These are phyloP conservation scores for Silene vulgaris DNA, from an alignment of 179 eudicot species.

Conservation along the genomic window DNA sequence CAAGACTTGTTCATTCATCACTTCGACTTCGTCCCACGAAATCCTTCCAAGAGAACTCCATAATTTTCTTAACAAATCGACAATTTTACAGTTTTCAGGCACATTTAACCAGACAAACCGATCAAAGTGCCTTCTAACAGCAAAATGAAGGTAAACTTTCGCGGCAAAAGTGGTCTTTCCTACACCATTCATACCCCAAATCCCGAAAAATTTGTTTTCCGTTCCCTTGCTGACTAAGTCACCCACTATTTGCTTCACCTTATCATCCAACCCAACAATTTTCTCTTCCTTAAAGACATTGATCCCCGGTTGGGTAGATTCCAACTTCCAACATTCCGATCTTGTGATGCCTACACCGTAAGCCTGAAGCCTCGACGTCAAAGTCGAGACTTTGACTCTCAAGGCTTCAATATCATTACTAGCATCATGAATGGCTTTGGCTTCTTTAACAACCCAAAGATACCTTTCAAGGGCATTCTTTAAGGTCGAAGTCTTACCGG, in stretches of 20 bases:
- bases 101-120: conserved; percentile 28
- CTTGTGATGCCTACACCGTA: conserved; percentile 32
- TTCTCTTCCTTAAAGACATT: conserved; percentile 20
- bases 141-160: conserved; percentile 25
- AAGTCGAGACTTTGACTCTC: conserved; percentile 19
- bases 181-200: conserved; percentile 29
- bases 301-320: background rate
- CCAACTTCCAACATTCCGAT: conserved; percentile 2
- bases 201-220: conserved; percentile 23
- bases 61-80: conserved; percentile 19
- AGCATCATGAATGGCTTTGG: conserved; percentile 29
- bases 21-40: conserved; percentile 20
- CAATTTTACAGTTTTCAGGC: conserved; percentile 11
- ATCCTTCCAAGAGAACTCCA: conserved; percentile 20
- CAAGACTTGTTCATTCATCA: conserved; percentile 24
- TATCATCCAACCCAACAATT: conserved; percentile 24
- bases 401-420: conserved; percentile 27
- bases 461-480: conserved; percentile 26
- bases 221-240: conserved; percentile 16
- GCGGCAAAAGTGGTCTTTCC: conserved; percentile 32
- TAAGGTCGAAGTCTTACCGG: conserved; percentile 17
- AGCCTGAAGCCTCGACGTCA: conserved; percentile 29
- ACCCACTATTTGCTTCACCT: conserved; percentile 25
- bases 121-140: conserved; percentile 22
- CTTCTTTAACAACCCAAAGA: conserved; percentile 25